These are phyloP conservation scores for Stylosanthes scabra DNA, from an alignment of 331 rosid species.

Conservation along the genomic window DNA sequence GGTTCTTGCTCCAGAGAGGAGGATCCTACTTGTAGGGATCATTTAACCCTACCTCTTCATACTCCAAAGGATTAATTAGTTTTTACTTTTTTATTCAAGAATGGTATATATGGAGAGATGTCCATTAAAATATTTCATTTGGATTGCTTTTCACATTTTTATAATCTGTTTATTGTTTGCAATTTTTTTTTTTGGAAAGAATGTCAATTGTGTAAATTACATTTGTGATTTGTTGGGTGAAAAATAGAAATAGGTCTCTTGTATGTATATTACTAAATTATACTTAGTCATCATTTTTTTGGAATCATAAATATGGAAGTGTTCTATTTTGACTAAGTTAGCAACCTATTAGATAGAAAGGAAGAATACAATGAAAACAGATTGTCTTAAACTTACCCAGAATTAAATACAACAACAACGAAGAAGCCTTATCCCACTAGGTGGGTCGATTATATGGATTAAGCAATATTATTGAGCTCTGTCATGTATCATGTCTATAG, in stretches of 20 bases:
- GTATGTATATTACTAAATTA: slow-evolving; percentile 14
- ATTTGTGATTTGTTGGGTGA: slow-evolving; percentile 40
- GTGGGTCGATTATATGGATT: too few relatives aligned
- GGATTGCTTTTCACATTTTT: slow-evolving; percentile 18
- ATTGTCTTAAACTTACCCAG: too few relatives aligned
- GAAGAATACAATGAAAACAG: too few relatives aligned
- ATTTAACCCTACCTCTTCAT: background rate
- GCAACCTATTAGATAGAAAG: background rate
- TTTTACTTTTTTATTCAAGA: background rate
- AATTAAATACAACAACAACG: too few relatives aligned
- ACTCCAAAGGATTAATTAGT: background rate
- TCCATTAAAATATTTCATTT: slow-evolving; percentile 8
- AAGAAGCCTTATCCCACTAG: too few relatives aligned
- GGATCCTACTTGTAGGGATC: background rate
- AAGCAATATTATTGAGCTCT: too few relatives aligned
- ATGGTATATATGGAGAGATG: background rate
- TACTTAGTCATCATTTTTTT: background rate
- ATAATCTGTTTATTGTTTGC: slow-evolving; percentile 7
- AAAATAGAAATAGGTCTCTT: background rate
- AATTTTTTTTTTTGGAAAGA: slow-evolving; percentile 15
- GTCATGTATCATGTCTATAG: too few relatives aligned
- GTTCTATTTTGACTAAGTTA: background rate
- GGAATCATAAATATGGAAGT: background rate
- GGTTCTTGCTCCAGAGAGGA: background rate
- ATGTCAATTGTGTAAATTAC: slow-evolving; percentile 42